Percentiles rank a stretch among this genome's conserved stretches.
Evolutionary conservation across 2,329 filamentous ascomycete species (phyloP).

Genomic region (Chrysoporthe puriensis): DNA sequence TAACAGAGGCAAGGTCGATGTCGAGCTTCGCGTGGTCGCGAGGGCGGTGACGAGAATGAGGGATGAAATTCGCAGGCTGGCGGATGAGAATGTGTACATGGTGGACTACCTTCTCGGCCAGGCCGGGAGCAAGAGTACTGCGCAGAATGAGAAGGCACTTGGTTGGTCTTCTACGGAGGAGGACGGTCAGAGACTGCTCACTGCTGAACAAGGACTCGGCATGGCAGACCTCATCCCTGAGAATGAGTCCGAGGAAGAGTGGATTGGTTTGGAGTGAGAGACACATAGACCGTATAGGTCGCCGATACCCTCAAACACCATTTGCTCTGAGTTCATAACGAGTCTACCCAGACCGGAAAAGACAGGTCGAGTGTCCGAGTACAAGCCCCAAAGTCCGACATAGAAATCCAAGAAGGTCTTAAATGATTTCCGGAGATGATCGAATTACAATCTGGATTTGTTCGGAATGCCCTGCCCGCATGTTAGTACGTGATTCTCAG

Average conservation of each 20-base stretch:
- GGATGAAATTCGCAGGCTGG: constrained; percentile 78
- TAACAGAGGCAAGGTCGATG: constrained; percentile 76
- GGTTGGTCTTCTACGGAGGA: constrained; percentile 28
- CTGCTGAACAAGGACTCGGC: constrained; percentile 32
- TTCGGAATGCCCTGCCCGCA: constrained; percentile 13
- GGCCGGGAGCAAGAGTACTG: constrained; percentile 39
- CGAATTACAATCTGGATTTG: constrained; percentile 10
- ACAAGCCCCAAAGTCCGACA: neutral
- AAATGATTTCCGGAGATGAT: neutral
- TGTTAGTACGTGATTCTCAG: neutral
- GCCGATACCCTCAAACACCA: constrained; percentile 16
- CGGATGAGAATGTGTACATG: constrained; percentile 87
- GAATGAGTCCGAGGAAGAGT: constrained; percentile 46
- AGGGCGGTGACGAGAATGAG: constrained; percentile 80
- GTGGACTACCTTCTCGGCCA: constrained; percentile 77
- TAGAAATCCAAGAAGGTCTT: neutral
- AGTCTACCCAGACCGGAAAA: neutral
- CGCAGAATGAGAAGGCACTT: constrained; percentile 31
- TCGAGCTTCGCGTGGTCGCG: constrained; percentile 82
- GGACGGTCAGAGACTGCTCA: constrained; percentile 38
- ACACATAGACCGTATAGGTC: constrained; percentile 8
- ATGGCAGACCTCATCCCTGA: constrained; percentile 38
- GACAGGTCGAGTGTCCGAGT: neutral
- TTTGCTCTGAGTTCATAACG: neutral
- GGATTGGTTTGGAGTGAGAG: constrained; percentile 53